Evolutionary conservation across 345 rosid genomes (phyloP), one percentile per base, ranked within the genome.

Genomic region (Ceriops decandra): DNA sequence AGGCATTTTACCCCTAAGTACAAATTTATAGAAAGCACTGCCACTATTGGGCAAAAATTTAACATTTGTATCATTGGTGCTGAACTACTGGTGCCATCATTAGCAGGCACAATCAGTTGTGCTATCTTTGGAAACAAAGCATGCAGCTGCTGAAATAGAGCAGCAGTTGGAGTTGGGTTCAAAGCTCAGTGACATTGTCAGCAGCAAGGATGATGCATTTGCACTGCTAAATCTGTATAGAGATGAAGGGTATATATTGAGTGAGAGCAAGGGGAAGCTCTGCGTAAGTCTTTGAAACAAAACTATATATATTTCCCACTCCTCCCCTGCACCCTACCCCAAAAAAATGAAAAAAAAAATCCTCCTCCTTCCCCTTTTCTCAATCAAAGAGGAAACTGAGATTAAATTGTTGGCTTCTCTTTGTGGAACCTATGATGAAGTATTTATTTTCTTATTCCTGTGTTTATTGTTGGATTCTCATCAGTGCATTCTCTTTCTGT

Each of bases 111-210:
- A 67, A 63, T 67, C 74, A 30, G 69, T 20, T 46, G 73, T 74
- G 49, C 79, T 93, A 75, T 85, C 96, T 74, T 74, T 77, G 21
- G 90, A 80, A 76, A 96, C 97, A 26, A 88, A 81, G 79, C 72
- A 79, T 57, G 93, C 97, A 51, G 99, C 97, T 2, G 86, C 85
- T 74, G 87, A 90, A 67, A 95, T 91, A 47, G 90, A 82, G 76
- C 59, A 22, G 13, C 82, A 93, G 71, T 83, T 95, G 71, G 88
- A 81, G 57, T 80, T 95, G 70, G 96, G 97, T 17, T 83, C 95
- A 32, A 91, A 83, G 78, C 95, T 95, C 53, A 90, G 99, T 58
- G 90, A 89, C 69, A 79, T 90, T 53, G 77, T 87, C 57, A 84
- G 70, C 76, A 86, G 68, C 74, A 88, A 85, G 85, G 92, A 88